Conservation (phyloP, 2,329 filamentous ascomycete species). For the Xylaria sp. region DNA sequence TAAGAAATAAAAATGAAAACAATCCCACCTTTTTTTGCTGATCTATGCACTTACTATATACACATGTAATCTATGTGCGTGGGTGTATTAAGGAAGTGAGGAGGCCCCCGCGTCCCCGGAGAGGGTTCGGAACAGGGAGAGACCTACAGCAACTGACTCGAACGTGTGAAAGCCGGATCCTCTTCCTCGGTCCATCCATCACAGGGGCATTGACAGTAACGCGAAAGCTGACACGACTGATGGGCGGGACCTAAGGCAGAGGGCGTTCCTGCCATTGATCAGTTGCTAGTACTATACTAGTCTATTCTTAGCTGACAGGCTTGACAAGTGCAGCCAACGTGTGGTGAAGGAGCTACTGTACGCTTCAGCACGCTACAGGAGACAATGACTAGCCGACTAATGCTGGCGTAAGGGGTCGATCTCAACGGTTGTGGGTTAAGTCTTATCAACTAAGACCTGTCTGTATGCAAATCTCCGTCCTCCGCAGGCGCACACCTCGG, state of each 20-base stretch:
- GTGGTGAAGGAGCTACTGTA: constrained; percentile 7
- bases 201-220: not conserved
- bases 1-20: too few species aligned
- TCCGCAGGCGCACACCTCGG: constrained; percentile 20
- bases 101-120: not conserved
- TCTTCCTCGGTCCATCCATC: constrained; percentile 19
- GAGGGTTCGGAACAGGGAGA: constrained; percentile 17
- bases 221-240: not conserved
- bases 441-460: not conserved
- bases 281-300: constrained; percentile 1
- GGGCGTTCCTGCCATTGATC: not conserved
- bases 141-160: constrained; percentile 25
- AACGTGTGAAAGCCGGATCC: constrained; percentile 4
- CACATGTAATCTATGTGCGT: not conserved
- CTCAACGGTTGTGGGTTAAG: constrained; percentile 26
- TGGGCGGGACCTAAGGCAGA: constrained; percentile 17
- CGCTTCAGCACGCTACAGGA: constrained; percentile 12
- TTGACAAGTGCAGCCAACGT: constrained; percentile 21
- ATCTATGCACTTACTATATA: not conserved
- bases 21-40: not conserved
- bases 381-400: not conserved
- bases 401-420: constrained; percentile 23
- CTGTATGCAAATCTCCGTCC: constrained; percentile 22
- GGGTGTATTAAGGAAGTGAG: not conserved
- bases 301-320: constrained; percentile 33